Evolutionary conservation across 176 grass and related monocot species (phyloP), one percentile per base, ranked within the genome.

Genomic region (Calamus simplicifolius): DNA sequence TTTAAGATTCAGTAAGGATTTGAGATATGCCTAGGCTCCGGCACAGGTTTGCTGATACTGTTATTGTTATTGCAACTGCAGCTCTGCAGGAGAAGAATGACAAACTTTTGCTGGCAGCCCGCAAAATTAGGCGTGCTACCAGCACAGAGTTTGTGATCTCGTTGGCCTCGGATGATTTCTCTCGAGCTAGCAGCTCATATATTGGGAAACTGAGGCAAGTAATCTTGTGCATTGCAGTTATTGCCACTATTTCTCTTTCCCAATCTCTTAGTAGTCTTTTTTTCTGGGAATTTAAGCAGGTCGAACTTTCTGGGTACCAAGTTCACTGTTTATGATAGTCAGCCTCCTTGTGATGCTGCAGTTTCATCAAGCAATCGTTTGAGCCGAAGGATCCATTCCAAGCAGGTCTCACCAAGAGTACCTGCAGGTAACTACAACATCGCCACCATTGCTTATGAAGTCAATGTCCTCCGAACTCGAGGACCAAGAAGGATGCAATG

Each of bases 221-320:
- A 51, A 60, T 17, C 60, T 71, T 19, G 21, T 35, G 13, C 56
- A 19, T 51, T 71, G 3, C 51, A 52, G 4, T 19, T 16, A 13
- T 14, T n/a, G 28, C n/a, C 8, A 25, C 57, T 27, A 50, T 65
- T 3, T 38, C 35, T 5, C 29, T 6, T 27, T 61, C 1, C 4
- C 64, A 19, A 74, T 64, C 25, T 68, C 51, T 57, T 30, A 2
- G 63, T 5, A 15, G 51, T 17, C 18, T 69, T 75, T 19, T 15
- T 69, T 75, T 19, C 6, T 5, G 56, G 77, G 30, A 63, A 66
- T n/a, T 81, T 62, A 62, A 59, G 29, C 72, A 98, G 93, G 78
- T 89, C 84, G 6, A 98, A 98, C 66, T 98, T 98, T 64, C 87
- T 98, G 0, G 93, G 93, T 54, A 98, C 93, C 63, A 98, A 98